Evolutionary conservation across 2,329 filamentous ascomycete species (phyloP), one percentile per base, ranked within the genome.

Genomic region (Emydomyces testavorans): DNA sequence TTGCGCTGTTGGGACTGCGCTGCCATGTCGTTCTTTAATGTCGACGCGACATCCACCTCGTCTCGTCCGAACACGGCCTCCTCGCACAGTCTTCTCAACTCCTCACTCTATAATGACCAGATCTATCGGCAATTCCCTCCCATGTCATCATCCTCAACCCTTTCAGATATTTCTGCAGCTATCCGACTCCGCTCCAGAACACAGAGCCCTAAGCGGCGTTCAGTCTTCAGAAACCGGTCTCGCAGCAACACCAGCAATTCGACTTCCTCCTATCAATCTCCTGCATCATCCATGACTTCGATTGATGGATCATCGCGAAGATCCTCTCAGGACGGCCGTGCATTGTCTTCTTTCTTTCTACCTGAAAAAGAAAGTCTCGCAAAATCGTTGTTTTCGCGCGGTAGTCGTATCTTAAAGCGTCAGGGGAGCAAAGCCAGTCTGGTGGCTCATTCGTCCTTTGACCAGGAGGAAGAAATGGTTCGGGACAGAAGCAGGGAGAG

Each of bases 241-340:
- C 57, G 66, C 51, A 68, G 65, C 52, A 68, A 68, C 34, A 72
- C 71, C 20, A 73, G 70, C 51, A 78, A 73, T 7, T 74, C 75
- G 1, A 69, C 66, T 54, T 52, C 71, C 35, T 64, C 63, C 15
- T 62, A 60, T 50, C 68, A 63, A 36, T 72, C 71, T 13, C 68
- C 71, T n/a, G 65, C 65, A 34, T 68, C 67, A 15, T 66, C 66
- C 16, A 63, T 66, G 63, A 62, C 62, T 31, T 67, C 63, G 20
- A 55, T 54, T 29, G 65, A 66, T 40, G 54, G 53, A 21, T 46
- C 44, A 8, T 58, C 61, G 1, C 48, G 57, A 36, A 58, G 58
- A 16, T 59, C 57, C 7, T 56, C 58, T 15, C 59, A 62, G 21
- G 64, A 67, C 20, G 64, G 64, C 31, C 61, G 63, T 6, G 52